Base-by-base conservation (phyloP, 371 early-diverging fungal species). In the Coemansia sp. region DNA sequence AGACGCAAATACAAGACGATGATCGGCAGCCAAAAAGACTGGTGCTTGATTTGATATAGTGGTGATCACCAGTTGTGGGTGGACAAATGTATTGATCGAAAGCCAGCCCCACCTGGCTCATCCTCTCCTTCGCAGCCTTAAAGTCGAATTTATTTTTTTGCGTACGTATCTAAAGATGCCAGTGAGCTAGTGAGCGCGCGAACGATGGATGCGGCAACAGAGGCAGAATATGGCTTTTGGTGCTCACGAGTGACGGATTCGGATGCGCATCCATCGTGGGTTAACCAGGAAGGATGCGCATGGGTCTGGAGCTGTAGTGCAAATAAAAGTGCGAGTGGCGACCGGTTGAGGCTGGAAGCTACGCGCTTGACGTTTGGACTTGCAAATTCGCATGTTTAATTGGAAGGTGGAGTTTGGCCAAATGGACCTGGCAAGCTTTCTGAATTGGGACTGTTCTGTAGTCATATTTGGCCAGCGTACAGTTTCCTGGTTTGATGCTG, bases 101-200 rank as follows among this genome's bases (percentile, higher is more conserved):
- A 16, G 47, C 27, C 31, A 21, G 53, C 27, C 26, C 26, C 4
- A 13, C 26, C 14, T 24, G 27, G 53, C 50, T 13, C 34, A 34
- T 18, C 57, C 57, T 57, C 57, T 57, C 21, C 22, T 57, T 57
- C 57, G 57, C 39, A 57, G 57, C 57, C 39, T 31, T 55, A 45
- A 29, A 61, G 56, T 40, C 52, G 42, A 66, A 60, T 42, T 47
- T 40, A 55, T 67, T 67, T 66, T 34, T 60, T 54, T 61, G 67
- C 61, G 67, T 67, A 61, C 54, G 67, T 67, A 67, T 67, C 61
- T 59, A 13, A 14, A 59, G 57, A 42, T 31, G 16, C 18, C 27
- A 18, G 31, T 27, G 34, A 27, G 29, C 16, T 7, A 11, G 21
- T 34, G 56, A 56, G 31, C 34, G 27, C 18, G 47, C 18, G 18